Base-by-base conservation (phyloP, 2,329 filamentous ascomycete genomes). In the Scedosporium minutisporum region DNA sequence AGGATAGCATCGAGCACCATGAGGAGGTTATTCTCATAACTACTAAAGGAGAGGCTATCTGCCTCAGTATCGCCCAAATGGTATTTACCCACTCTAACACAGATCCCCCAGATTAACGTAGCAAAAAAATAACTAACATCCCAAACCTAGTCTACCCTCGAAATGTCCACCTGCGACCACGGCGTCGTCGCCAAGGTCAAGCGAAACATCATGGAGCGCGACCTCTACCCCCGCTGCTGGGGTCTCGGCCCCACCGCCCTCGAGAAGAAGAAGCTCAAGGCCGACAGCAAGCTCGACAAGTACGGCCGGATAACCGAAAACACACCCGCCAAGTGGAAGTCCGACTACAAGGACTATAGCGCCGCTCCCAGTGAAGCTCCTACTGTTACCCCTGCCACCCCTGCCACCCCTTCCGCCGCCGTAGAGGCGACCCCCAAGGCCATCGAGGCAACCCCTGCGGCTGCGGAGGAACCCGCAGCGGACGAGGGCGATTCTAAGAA, bases 261-360 rank as follows among this genome's bases (percentile, higher is more conserved):
- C 58, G 92, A 97, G 84, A 99, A 99, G 87, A 99, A 99, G 89
- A 97, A 97, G 86, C 87, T 99, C 82, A 97, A 97, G 87, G 91
- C 93, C 61, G 90, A 91, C 69, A 95, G 95, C 76, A 96, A 97
- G 80, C 88, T 99, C 65, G 95, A n/a, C n/a, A n/a, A n/a, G n/a
- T n/a, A n/a, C n/a, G n/a, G n/a, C n/a, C n/a, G n/a, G n/a, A n/a
- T n/a, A n/a, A n/a, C n/a, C n/a, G n/a, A n/a, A n/a, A n/a, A n/a
- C n/a, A n/a, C n/a, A n/a, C n/a, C n/a, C n/a, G n/a, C n/a, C n/a
- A n/a, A n/a, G n/a, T n/a, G n/a, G n/a, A n/a, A n/a, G n/a, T n/a
- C n/a, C n/a, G n/a, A n/a, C n/a, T n/a, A n/a, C n/a, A n/a, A n/a
- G n/a, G n/a, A n/a, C n/a, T n/a, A n/a, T n/a, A n/a, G n/a, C n/a